Conservation (phyloP, 2,329 filamentous ascomycete species). For the Colletotrichum spaethianum region DNA sequence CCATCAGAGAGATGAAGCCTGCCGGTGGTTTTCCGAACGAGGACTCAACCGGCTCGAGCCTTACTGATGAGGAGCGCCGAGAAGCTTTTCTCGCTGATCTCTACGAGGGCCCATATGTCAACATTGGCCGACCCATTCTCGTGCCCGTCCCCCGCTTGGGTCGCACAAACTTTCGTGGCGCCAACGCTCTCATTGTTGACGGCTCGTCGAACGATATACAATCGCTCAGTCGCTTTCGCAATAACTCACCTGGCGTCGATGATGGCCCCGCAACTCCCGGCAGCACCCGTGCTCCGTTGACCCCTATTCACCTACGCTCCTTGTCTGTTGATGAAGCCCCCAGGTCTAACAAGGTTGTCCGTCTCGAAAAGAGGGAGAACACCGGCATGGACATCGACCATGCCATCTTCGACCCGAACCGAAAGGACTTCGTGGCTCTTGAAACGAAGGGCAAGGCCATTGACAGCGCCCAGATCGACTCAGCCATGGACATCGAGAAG, state of each 20-base stretch:
- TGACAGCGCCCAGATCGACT: not conserved
- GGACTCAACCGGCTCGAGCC: not conserved
- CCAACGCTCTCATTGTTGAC: not conserved
- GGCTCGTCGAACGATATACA: not conserved
- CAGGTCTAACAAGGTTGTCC: conserved; percentile 18
- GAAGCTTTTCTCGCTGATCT: conserved; percentile 1
- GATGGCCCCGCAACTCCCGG: not conserved
- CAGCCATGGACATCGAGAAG: not conserved
- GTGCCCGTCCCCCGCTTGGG: conserved; percentile 25
- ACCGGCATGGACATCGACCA: not conserved
- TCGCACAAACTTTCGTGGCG: not conserved
- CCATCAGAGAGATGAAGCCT: not conserved
- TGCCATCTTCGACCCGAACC: conserved; percentile 20
- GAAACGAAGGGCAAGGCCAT: not conserved
- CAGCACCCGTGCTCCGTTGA: not conserved
- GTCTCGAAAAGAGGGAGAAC: not conserved
- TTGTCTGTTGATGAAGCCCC: conserved; percentile 14
- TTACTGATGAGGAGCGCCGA: conserved; percentile 11
- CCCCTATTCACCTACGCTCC: not conserved
- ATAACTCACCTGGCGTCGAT: not conserved
- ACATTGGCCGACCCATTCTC: conserved; percentile 20
- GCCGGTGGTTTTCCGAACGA: too few species aligned
- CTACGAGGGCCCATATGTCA: conserved; percentile 4
- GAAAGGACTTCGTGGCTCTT: conserved; percentile 27
- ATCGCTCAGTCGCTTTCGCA: too few species aligned